phyloP scores from a whole-genome alignment of 305 asterid genomes.

The Salvia sclarea region DNA sequence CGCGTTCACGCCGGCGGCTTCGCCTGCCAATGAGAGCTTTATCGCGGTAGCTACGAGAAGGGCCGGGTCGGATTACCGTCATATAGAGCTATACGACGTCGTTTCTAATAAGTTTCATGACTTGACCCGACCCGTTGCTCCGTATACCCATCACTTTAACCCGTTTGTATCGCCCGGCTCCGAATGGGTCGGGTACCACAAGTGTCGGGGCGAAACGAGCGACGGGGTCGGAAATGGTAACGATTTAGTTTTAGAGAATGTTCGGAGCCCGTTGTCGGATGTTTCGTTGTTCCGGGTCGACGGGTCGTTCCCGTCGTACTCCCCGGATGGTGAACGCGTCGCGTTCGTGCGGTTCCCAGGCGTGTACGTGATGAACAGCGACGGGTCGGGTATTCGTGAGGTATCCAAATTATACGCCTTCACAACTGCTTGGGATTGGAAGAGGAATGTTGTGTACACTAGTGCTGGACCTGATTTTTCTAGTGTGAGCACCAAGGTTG shows the following conservation, averaged over 20 bases:
- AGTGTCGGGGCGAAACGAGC: slow-evolving; percentile 57
- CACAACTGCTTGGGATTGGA: slow-evolving; percentile 82
- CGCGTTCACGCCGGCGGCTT: slow-evolving; percentile 88
- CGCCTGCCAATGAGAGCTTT: slow-evolving; percentile 47
- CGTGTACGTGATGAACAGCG: slow-evolving; percentile 63
- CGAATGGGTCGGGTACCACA: slow-evolving; percentile 66
- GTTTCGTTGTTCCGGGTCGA: slow-evolving; percentile 68
- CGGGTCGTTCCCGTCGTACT: slow-evolving; percentile 86
- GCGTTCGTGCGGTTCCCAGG: slow-evolving; percentile 72
- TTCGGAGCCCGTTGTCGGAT: slow-evolving; percentile 48
- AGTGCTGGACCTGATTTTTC: slow-evolving; percentile 80
- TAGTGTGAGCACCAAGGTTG: slow-evolving; percentile 67
- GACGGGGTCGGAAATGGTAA: slow-evolving; percentile 36
- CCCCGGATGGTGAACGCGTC: slow-evolving; percentile 65
- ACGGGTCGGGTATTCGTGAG: slow-evolving; percentile 67
- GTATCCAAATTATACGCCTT: slow-evolving; percentile 49
- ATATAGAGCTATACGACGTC: slow-evolving; percentile 64
- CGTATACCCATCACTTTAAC: slow-evolving; percentile 66
- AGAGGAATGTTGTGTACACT: slow-evolving; percentile 70
- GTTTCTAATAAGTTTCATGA: slow-evolving; percentile 39
- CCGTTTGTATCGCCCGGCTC: slow-evolving; percentile 76
- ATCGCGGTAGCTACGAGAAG: slow-evolving; percentile 83
- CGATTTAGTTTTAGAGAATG: slow-evolving; percentile 57
- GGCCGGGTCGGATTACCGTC: slow-evolving; percentile 63
- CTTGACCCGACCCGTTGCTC: slow-evolving; percentile 54